Evolutionary conservation across 2,329 filamentous ascomycete genomes (phyloP), one percentile per base, ranked within the genome.

Genomic region (Epichloe gansuensis): DNA sequence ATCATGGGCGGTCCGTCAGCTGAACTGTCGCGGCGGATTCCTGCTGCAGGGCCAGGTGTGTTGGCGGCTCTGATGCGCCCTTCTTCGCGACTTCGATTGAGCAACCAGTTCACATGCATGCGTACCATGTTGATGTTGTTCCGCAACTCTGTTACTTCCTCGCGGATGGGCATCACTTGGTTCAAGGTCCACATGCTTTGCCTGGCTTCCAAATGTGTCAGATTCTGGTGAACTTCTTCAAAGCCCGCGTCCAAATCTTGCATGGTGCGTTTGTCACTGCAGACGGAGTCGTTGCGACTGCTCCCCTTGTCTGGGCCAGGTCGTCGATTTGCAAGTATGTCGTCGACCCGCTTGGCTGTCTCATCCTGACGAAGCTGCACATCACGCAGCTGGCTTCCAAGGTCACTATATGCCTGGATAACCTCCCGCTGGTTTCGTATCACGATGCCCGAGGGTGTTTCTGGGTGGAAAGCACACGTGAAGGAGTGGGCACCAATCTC

Each of bases 141-240:
- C 43, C 74, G 70, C 42, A 80, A 67, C 61, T 83, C 80, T 4
- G 75, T 73, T n/a, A 83, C 72, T 63, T 82, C 77, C 53, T 83
- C 78, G 52, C 80, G 78, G 54, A 83, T 74, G 7, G 76, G 78
- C 59, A 80, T 72, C 5, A 78, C 75, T 62, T 82, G 77, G 58
- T 81, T 82, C 60, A 82, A 71, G 8, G 80, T 71, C 71, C 78
- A 75, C 64, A 81, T 75, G 35, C 74, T 78, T 60, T 82, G 78
- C 47, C 77, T 74, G 3, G 75, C 76, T 59, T 82, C 79, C 48
- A 81, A 70, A 53, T 81, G 78, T 21, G 74, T 76, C 39, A 82
- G 59, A 42, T 74, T 74, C 51, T 78, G 74, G 49, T 78, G 75
- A 3, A 83, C 64, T 47, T 78, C 74, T 57, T 79, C 77, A 42